Base-by-base conservation (phyloP, 495 filamentous ascomycete species). In the Penicillium riverlandense region DNA sequence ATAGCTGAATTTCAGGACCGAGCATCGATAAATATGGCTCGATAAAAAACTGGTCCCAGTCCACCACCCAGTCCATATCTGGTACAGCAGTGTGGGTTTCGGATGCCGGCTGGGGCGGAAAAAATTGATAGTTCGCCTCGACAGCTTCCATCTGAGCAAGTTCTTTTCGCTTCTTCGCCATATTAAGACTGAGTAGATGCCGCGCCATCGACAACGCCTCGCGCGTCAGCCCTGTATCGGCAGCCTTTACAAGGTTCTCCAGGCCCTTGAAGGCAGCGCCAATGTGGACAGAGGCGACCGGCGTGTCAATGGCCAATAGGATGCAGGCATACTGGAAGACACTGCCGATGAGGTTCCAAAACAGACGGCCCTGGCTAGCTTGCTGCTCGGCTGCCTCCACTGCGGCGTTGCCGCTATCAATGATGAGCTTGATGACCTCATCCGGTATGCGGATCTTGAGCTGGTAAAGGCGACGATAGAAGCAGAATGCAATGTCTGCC, bases 271-370 rank as follows among this genome's bases (percentile, higher is more conserved):
- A 62, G 0, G 58, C 61, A 29, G 44, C 22, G 6, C 6, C 16
- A 15, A 62, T 53, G 36, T 64, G 55, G 2, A 31, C 44, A n/a
- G 44, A 58, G 13, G 58, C 38, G 0, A 42, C 35, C 33, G 58
- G 54, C 10, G 54, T 53, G 42, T 64, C 61, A 0, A 64, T 59
- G 29, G 61, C 61, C 36, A 64, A 48, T 28, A 64, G 27, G 27
- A 62, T 35, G 16, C 54, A 62, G 12, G 47, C 27, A 47, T 62
- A 64, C 34, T 64, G 58, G 45, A 62, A 62, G 34, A 62, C 56
- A 31, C 61, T 62, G 29, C 61, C 58, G 1, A 64, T 64, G 32
- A 57, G 55, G 30, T 64, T 64, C 58, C 61, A 64, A 7, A 61
- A 54, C 13, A 62, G 34, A 51, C 29, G 58, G 16, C 61, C 58